Conservation (phyloP, 2,329 filamentous ascomycete species). For the Geoglossum cookeanum region DNA sequence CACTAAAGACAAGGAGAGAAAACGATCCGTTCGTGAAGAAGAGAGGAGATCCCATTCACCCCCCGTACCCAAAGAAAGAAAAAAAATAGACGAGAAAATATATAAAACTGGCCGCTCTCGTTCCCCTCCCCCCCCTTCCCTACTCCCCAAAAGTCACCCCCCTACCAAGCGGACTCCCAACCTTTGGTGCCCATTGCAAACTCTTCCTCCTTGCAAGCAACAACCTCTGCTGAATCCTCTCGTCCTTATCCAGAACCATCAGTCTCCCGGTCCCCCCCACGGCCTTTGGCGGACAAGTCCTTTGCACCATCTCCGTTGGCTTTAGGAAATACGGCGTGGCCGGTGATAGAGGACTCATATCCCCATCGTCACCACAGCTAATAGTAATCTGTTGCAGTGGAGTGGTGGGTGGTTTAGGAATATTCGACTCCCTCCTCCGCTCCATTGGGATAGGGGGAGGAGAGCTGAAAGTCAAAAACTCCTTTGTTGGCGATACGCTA, state of each 20-base stretch:
- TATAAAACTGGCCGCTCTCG: neutral
- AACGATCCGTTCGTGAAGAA: neutral
- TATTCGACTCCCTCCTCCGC: constrained; percentile 14
- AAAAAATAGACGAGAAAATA: neutral
- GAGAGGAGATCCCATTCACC: too few species aligned
- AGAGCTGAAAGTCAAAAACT: constrained; percentile 13
- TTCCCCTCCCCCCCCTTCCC: neutral
- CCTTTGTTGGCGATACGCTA: constrained; percentile 14
- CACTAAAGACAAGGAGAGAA: neutral
- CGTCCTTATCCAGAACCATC: constrained; percentile 17
- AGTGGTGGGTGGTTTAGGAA: constrained; percentile 14
- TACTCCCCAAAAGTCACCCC: neutral
- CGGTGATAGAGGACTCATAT: constrained; percentile 21
- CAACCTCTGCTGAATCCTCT: constrained; percentile 37
- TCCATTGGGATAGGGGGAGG: constrained; percentile 6
- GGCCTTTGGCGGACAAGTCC: constrained; percentile 34
- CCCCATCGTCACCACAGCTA: neutral
- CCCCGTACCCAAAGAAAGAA: neutral
- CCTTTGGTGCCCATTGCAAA: constrained; percentile 55
- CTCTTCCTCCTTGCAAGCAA: constrained; percentile 60
- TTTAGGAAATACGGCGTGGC: constrained; percentile 28
- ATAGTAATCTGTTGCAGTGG: constrained; percentile 6
- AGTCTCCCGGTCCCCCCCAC: constrained; percentile 10
- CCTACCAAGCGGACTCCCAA: constrained; percentile 50
- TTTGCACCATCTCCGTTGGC: constrained; percentile 26